Evolutionary conservation across 257 asterid species (phyloP).

Genomic region (Schizonepeta tenuifolia): DNA sequence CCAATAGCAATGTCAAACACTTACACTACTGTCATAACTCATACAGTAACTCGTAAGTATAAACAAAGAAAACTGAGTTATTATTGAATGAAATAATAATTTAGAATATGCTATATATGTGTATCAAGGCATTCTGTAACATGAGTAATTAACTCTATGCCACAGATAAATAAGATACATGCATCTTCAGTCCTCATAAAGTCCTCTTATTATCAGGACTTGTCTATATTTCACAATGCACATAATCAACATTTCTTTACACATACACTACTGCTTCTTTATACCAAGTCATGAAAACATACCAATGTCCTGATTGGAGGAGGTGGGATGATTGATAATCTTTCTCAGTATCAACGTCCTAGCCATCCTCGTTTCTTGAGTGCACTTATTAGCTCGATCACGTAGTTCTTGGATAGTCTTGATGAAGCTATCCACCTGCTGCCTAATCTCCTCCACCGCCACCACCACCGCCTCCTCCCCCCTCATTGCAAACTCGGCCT

Average conservation of each 20-base stretch:
- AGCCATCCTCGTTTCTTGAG: conserved; percentile 63
- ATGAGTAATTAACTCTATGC: conserved; percentile 11
- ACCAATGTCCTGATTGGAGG: conserved; percentile 50
- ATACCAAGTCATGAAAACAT: conserved; percentile 51
- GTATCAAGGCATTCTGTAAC: conserved; percentile 22
- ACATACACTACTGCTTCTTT: conserved; percentile 19
- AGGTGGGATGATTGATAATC: conserved; percentile 59
- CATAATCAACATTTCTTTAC: conserved; percentile 16
- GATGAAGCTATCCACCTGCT: conserved; percentile 55
- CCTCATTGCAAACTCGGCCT: conserved; percentile 62
- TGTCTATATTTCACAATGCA: conserved; percentile 1
- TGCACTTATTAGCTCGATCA: conserved; percentile 59
- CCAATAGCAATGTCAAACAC: neutral
- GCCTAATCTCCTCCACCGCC: conserved; percentile 69
- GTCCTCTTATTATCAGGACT: neutral
- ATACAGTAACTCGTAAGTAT: too few relatives aligned
- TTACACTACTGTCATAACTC: too few relatives aligned
- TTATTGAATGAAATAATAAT: neutral
- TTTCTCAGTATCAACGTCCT: conserved; percentile 62
- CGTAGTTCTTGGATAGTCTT: conserved; percentile 63
- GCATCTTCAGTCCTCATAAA: neutral
- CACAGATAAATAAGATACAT: conserved; percentile 4
- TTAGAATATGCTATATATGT: neutral
- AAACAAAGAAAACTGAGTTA: neutral
- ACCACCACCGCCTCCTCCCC: conserved; percentile 64